These are phyloP conservation scores for Candida sojae DNA, from an alignment of 1,139 yeast species.

Conservation along the genomic window DNA sequence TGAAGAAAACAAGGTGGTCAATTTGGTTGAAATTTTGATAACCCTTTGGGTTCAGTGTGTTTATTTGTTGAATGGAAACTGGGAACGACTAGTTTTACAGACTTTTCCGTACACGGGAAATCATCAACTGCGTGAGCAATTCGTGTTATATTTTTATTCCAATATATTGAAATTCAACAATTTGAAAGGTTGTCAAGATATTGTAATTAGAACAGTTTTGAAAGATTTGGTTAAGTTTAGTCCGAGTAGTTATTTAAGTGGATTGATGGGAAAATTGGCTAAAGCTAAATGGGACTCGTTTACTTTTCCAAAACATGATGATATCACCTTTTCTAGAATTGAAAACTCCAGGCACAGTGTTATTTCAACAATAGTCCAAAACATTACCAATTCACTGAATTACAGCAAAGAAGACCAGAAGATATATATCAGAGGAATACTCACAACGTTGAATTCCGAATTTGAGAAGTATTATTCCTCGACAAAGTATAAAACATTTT, in stretches of 20 bases:
- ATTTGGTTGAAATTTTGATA: constrained; percentile 28
- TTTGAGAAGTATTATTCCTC: constrained; percentile 28
- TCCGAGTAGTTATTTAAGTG: constrained; percentile 27
- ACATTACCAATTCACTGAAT: constrained; percentile 16
- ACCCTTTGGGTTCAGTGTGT: constrained; percentile 31
- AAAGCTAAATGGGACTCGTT: constrained; percentile 20
- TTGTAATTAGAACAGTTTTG: constrained; percentile 23
- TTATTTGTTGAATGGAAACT: constrained; percentile 24
- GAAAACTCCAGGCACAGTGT: constrained; percentile 23
- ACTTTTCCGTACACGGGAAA: constrained; percentile 45
- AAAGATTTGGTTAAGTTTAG: constrained; percentile 27
- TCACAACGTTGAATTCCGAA: constrained; percentile 29
- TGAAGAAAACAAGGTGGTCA: constrained; percentile 23
- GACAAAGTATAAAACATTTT: constrained; percentile 28
- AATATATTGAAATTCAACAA: constrained; percentile 26
- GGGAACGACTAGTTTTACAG: constrained; percentile 42
- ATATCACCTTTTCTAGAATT: constrained; percentile 20
- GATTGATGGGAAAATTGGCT: constrained; percentile 23
- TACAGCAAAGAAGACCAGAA: constrained; percentile 1
- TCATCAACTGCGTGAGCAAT: constrained; percentile 36
- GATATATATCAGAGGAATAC: constrained; percentile 22
- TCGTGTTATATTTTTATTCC: constrained; percentile 29
- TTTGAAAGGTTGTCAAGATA: constrained; percentile 24
- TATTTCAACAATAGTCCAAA: constrained; percentile 21
- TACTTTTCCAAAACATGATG: constrained; percentile 19